Base-by-base conservation (phyloP, 257 asterid species). In the Lantana camara region DNA sequence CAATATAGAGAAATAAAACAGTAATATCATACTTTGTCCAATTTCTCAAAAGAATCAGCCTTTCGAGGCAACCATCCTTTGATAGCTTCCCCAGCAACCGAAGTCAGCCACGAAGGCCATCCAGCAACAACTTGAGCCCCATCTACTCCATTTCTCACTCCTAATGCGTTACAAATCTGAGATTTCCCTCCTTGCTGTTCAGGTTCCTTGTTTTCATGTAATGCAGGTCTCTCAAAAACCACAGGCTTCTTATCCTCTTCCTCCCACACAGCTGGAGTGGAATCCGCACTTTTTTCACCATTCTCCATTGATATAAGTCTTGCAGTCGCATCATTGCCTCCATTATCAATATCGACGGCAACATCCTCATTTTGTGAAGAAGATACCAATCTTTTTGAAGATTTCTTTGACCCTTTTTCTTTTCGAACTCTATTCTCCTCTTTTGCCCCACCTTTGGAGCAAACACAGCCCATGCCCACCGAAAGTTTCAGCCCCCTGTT, bases 31-130 rank as follows among this genome's bases (percentile, higher is more conserved):
- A 91, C 97, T 96, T 91, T 88, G 57, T 91, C 97, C 79, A 91
- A 70, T 79, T 85, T 91, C 83, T 91, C 95, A 51, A 88, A 91
- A 0, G 97, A 84, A n/a, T 91, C 97, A 19, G 88, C 95, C 63
- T 80, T 84, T 62, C 96, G 78, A 68, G 97, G 97, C 66, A 87
- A 48, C 97, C 97, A 90, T 55, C 97, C 97, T 78, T 87, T 90
- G 73, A 90, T 82, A 38, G 97, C 97, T 78, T 90, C 97, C 61
- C 97, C 96, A 35, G 97, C 97, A 57, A 79, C 95, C 9, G 90
- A 83, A 60, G 90, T 80, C 59, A 90, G 69, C 96, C 97, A 90
- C 0, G 92, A 73, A 6, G 97, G 97, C 97, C 97, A 90, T 54
- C 97, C 97, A 20, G 96, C 96, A 58, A 77, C 89, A 41, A 78